A percentile compares a stretch with the other conserved stretches of the same genome.
These are phyloP conservation scores for Wickerhamomyces silvicola DNA, from an alignment of 805 yeast species.

Conservation along the genomic window DNA sequence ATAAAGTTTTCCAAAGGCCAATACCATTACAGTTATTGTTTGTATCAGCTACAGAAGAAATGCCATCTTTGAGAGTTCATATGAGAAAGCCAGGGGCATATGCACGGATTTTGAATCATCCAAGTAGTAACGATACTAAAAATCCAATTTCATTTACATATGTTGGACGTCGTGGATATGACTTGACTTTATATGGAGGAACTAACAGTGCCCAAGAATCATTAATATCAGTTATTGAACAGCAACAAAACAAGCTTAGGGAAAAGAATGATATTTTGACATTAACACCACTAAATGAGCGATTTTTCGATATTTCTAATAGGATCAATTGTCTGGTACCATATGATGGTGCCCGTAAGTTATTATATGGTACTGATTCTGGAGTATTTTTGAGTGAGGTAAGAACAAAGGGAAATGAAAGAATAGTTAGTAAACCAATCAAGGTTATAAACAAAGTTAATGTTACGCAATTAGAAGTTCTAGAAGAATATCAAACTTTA, in stretches of 20 bases:
- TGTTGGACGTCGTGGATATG: conserved; percentile 42
- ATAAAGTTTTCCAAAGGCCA: conserved; percentile 85
- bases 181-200: conserved; percentile 36
- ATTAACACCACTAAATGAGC: conserved; percentile 63
- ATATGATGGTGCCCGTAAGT: conserved; percentile 87
- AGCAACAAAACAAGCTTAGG: conserved; percentile 70
- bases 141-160: conserved; percentile 44
- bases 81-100: conserved; percentile 29
- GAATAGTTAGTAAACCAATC: conserved; percentile 63
- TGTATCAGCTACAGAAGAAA: conserved; percentile 72
- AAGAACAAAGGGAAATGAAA: conserved; percentile 37
- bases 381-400: conserved; percentile 84
- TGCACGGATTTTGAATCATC: conserved; percentile 20
- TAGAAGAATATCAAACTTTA: conserved; percentile 84
- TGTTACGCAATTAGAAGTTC: conserved; percentile 82
- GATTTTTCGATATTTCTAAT: conserved; percentile 66
- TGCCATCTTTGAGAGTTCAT: conserved; percentile 49
- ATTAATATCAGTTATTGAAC: conserved; percentile 69
- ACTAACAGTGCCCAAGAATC: conserved; percentile 61
- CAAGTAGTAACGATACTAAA: conserved; percentile 22
- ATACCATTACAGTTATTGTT: conserved; percentile 73
- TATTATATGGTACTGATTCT: conserved; percentile 84
- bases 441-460: conserved; percentile 68
- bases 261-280: conserved; percentile 75
- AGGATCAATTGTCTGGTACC: conserved; percentile 89